Base-by-base conservation (phyloP, 176 grass and related monocot species). In the Phoenix roebelenii region DNA sequence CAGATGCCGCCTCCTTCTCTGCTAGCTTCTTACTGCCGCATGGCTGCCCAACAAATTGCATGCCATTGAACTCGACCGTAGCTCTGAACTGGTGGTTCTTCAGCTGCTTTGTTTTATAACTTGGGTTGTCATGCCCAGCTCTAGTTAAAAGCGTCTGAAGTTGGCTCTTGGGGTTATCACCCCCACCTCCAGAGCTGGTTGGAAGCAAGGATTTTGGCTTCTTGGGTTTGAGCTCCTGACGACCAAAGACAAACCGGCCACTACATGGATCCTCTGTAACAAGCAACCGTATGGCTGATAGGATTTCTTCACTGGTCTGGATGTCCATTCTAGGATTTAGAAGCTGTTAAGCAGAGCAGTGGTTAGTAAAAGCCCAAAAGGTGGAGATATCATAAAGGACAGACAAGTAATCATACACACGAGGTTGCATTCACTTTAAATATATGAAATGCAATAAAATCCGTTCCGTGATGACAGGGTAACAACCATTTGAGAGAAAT, bases 21-120 rank as follows among this genome's bases (percentile, higher is more conserved):
- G 93, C 87, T 1, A 85, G 83, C 65, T 97, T 97, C 85, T 97
- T 97, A 65, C 57, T 97, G 15, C 72, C 75, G n/a, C 76, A 88
- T 0, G 93, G 72, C 73, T 91, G 72, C 48, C 93, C 93, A 20
- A 97, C 76, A 3, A 97, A 97, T 76, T 88, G 72, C 93, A 97
- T 97, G 49, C 93, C 84, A 3, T 91, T 91, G 59, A 97, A 97
- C 66, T 85, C 84, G 1, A 97, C 93, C 0, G 69, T 91, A 1
- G 87, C 75, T 73, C 93, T 75, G 69, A 85, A 97, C 32, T 69
- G 70, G 58, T 52, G 70, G 57, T 35, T 80, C 65, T 79, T 91
- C 32, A 91, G 85, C 51, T 85, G 81, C 75, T 97, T 91, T 5
- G 80, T 88, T 59, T 83, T 88, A 73, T 97, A 97, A 18, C 72